Evolutionary conservation across 106 monocot species (phyloP), one percentile per base, ranked within the genome.

Genomic region (Dactylorhiza incarnata): DNA sequence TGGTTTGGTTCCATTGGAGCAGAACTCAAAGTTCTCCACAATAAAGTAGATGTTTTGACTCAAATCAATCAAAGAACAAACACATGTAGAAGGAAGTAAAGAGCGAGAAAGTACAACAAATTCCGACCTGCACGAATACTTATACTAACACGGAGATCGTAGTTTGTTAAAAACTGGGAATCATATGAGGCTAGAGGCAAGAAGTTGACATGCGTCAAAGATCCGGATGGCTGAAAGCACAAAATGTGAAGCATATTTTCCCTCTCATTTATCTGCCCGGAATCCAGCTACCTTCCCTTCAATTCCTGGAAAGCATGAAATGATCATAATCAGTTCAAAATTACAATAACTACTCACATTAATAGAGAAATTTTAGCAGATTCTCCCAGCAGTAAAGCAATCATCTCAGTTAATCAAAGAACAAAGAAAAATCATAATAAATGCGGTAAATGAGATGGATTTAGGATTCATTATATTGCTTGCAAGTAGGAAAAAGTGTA

Each of bases 261-360:
- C 6, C 16, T 15, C 16, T 72, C 22, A 23, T 49, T 48, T 6
- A 48, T 49, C 43, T 4, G 3, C 49, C 72, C 8, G 22, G 22
- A 72, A 48, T 72, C 72, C 47, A 48, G 23, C 23, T 15, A 23
- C 19, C 72, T 49, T 72, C n/a, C 48, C 43, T 48, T 19, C 47
- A 48, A 72, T 5, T 23, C 72, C 72, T 72, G 72, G 49, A 72
- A 72, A 48, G 72, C 49, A 47, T 49, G 8, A 17, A 72, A 72
- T 65, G 9, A 26, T 4, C 6, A 15, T 58, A 58, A 17, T 58
- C 15, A 58, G 58, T 58, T 29, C 65, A 25, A 65, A 26, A 9
- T 62, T 29, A 29, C 29, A 29, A 71, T 1, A 69, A 69, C 45
- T 4, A 17, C 0, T 69, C 17, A 45, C 69, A 69, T 12, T 44